Conservation (phyloP, 2,329 filamentous ascomycete genomes). For the Pleoardoris graminearum region DNA sequence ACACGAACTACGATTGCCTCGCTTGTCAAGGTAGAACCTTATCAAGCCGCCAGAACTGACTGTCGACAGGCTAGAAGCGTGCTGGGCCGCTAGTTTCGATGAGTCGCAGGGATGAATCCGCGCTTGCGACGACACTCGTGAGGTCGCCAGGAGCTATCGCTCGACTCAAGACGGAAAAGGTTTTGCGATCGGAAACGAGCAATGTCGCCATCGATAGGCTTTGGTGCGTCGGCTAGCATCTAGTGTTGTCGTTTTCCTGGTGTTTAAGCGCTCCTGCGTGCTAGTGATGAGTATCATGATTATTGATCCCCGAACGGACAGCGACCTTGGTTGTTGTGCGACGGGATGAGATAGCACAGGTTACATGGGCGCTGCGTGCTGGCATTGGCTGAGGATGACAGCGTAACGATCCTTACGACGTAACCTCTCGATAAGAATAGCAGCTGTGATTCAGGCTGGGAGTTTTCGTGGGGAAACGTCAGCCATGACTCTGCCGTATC, state of each 20-base stretch:
- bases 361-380: neutral
- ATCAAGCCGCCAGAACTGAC: slow-evolving; percentile 1
- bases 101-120: neutral
- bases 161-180: neutral
- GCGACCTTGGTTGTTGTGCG: neutral
- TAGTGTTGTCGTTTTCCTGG: neutral
- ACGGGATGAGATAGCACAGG: neutral
- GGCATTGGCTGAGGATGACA: slow-evolving; percentile 5
- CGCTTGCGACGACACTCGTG: neutral
- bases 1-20: neutral
- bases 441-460: neutral
- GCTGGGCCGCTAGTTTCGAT: slow-evolving; percentile 7
- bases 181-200: slow-evolving; percentile 3
- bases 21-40: slow-evolving; percentile 11
- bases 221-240: neutral
- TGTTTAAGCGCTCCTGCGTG: neutral
- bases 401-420: slow-evolving; percentile 2
- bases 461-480: slow-evolving; percentile 1
- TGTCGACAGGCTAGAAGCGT: slow-evolving; percentile 10
- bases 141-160: slow-evolving; percentile 1
- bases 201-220: slow-evolving; percentile 10
- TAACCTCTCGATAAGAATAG: slow-evolving; percentile 12
- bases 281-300: slow-evolving; percentile 1
- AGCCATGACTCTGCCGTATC: slow-evolving; percentile 6
- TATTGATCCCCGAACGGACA: neutral